Conservation (phyloP, 1,284 basidiomycete genomes). For the Pholiota adiposa region DNA sequence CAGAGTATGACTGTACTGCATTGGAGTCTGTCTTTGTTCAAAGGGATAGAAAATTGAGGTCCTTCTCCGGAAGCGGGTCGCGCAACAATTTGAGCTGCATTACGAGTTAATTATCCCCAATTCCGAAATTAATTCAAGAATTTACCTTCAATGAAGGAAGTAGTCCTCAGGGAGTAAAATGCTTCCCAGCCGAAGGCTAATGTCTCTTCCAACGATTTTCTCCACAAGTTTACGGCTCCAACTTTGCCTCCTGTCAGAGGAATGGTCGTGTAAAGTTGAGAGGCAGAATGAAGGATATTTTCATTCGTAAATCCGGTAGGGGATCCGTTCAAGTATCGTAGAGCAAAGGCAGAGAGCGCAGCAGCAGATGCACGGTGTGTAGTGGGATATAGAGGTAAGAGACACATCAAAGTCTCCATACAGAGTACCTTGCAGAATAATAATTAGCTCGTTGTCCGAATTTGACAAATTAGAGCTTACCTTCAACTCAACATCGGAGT, state of each 20-base stretch:
- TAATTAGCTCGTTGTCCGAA: background rate
- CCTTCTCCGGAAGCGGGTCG: constrained; percentile 21
- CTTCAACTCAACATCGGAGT: constrained; percentile 52
- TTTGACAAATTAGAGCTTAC: constrained; percentile 34
- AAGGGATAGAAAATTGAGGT: constrained; percentile 41
- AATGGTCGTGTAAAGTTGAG: constrained; percentile 60
- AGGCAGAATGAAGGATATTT: constrained; percentile 51
- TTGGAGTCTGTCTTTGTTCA: constrained; percentile 62
- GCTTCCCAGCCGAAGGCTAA: constrained; percentile 65
- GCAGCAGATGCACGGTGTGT: constrained; percentile 58
- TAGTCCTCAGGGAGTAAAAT: constrained; percentile 59
- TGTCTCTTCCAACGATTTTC: constrained; percentile 72
- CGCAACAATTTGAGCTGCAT: constrained; percentile 10
- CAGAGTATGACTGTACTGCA: constrained; percentile 55
- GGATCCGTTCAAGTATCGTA: constrained; percentile 61
- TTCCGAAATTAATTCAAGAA: background rate
- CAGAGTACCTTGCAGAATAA: constrained; percentile 48
- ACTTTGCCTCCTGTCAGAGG: constrained; percentile 79
- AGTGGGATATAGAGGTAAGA: constrained; percentile 70
- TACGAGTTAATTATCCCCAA: background rate
- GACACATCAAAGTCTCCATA: constrained; percentile 53
- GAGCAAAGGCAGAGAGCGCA: constrained; percentile 52
- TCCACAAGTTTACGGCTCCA: constrained; percentile 70
- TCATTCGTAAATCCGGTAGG: constrained; percentile 44
- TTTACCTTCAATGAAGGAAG: constrained; percentile 51